A percentile compares a stretch with the other conserved stretches of the same genome.
phyloP scores from a whole-genome alignment of 257 asterid genomes.

The Solanum megistacrolobum region DNA sequence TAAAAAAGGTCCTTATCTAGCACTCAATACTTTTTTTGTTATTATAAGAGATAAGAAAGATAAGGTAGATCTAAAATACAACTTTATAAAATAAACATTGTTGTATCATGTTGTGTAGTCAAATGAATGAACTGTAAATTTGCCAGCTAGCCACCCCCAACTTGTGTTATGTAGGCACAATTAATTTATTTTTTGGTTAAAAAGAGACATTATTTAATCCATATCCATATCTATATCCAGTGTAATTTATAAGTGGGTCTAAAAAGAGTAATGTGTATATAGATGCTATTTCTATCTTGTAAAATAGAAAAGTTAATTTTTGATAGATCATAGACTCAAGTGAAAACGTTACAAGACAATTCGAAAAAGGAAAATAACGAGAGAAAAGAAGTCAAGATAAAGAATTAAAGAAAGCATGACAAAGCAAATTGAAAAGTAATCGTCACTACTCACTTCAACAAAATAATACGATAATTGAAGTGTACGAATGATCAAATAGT shows the following conservation, averaged over 20 bases:
- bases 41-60: background rate
- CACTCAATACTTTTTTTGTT: too few species aligned
- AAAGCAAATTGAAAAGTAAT: background rate
- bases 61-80: background rate
- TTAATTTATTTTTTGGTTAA: too few species aligned
- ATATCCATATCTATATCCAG: fast-evolving
- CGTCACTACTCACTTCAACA: background rate
- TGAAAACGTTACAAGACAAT: too few species aligned
- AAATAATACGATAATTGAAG: background rate
- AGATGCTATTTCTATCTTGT: too few species aligned
- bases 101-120: background rate
- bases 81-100: background rate
- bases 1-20: background rate
- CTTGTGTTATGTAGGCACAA: background rate
- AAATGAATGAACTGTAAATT: background rate
- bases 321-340: fast-evolving
- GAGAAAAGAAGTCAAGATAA: too few species aligned
- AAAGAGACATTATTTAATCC: too few species aligned
- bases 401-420: background rate
- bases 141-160: background rate
- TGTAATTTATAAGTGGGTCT: too few species aligned
- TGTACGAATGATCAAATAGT: background rate
- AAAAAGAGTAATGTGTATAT: fast-evolving
- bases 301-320: too few species aligned
- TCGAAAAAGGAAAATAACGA: too few species aligned